Conservation (phyloP, 2,329 filamentous ascomycete genomes). For the Nakataea oryzae region DNA sequence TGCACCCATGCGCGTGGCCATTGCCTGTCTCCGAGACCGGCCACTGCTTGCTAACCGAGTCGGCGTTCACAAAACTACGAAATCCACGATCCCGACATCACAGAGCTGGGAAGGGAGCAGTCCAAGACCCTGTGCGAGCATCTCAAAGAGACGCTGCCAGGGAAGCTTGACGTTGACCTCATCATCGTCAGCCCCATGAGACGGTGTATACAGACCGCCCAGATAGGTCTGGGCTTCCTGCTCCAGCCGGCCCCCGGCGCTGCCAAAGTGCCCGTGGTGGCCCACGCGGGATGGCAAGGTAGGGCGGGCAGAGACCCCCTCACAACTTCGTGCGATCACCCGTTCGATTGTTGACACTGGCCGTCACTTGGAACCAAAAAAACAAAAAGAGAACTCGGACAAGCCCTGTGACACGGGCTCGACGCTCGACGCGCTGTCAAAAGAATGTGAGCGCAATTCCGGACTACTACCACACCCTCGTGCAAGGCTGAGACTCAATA, state of each 20-base stretch:
- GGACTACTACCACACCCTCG: not conserved
- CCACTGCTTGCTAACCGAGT: not conserved
- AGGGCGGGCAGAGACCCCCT: slow-evolving; percentile 23
- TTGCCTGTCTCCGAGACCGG: not conserved
- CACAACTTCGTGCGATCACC: not conserved
- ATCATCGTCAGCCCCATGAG: slow-evolving; percentile 57
- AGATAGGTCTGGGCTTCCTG: slow-evolving; percentile 47
- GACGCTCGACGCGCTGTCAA: slow-evolving; percentile 26
- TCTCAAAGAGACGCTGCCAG: slow-evolving; percentile 28
- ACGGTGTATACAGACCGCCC: slow-evolving; percentile 54
- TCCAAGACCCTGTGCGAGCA: slow-evolving; percentile 31
- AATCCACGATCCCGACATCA: slow-evolving; percentile 40
- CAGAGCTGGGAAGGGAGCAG: slow-evolving; percentile 36
- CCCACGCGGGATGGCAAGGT: slow-evolving; percentile 58
- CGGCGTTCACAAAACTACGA: slow-evolving; percentile 30
- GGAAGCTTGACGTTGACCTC: slow-evolving; percentile 34
- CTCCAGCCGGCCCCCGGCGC: slow-evolving; percentile 21
- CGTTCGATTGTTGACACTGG: not conserved
- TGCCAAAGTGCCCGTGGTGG: slow-evolving; percentile 39
- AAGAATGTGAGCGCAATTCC: slow-evolving; percentile 25
- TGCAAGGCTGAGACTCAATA: not conserved
- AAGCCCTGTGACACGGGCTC: slow-evolving; percentile 54
- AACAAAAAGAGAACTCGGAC: slow-evolving; percentile 34
- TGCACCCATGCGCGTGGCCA: slow-evolving; percentile 9
- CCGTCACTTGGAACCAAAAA: not conserved